Evolutionary conservation across 352 stramenopile genomes (phyloP), one percentile per base, ranked within the genome.

Genomic region (Elongisporangium senticosum): DNA sequence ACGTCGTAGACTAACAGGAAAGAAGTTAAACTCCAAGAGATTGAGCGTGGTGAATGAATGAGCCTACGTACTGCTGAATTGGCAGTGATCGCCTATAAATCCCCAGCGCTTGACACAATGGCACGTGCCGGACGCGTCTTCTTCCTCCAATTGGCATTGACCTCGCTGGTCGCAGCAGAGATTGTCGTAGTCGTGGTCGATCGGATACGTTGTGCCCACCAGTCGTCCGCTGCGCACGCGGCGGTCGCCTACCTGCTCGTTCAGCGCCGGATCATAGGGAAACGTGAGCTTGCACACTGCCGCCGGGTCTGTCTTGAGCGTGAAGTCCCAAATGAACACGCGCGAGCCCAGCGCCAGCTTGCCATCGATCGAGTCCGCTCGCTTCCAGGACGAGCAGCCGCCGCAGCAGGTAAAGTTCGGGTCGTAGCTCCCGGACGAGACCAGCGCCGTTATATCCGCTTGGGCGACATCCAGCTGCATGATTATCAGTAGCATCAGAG

Each of bases 181-280:
- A 51, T 62, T 66, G 59, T 89, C 81, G 51, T 76, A 83, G 61
- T 89, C 81, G 53, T 91, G 81, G 64, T 89, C 79, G 55, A 87
- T 84, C 15, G 81, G 79, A 37, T 89, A 91, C 21, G 50, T 86
- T 4, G 79, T 76, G 22, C 77, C 81, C 20, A 87, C 69, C n/a
- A 81, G 62, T 1, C 65, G 69, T 6, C 81, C 81, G 50, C 79
- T 89, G 57, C 81, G 68, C 37, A 91, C 77, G 37, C 79, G 69
- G 7, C 81, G 71, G 7, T 85, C 65, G 0, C 81, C 81, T 2
- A 75, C 59, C 48, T 87, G 75, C 49, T 91, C 81, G 48, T 80
- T 79, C 15, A 83, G 56, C 4, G 63, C 67, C 37, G 71, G 75
- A 20, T 88, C 81, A 58, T 87, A 89, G 6, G 79, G 79, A 21